A percentile compares a stretch with the other conserved stretches of the same genome.
Conservation (phyloP, 495 filamentous ascomycete genomes). For the Platismatia glauca region DNA sequence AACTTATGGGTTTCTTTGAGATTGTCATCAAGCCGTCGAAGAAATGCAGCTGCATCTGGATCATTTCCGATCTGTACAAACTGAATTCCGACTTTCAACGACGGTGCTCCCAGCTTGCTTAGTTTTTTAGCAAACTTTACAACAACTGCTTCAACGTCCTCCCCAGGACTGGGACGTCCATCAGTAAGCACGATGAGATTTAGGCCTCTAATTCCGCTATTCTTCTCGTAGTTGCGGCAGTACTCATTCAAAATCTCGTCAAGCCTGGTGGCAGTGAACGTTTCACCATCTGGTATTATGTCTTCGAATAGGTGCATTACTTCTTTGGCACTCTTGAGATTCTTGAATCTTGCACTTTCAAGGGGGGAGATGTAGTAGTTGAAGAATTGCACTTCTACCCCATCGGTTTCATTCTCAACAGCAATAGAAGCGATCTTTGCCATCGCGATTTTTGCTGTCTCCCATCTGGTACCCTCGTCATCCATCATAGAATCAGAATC, state of each 20-base stretch:
- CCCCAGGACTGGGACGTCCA: slow-evolving; percentile 62
- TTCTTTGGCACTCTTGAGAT: background rate
- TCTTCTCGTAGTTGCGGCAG: slow-evolving; percentile 31
- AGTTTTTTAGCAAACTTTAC: slow-evolving; percentile 55
- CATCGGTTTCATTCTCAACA: background rate
- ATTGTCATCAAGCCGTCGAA: slow-evolving; percentile 69
- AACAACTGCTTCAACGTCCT: slow-evolving; percentile 61
- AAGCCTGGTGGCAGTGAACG: background rate
- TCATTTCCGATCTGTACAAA: slow-evolving; percentile 91
- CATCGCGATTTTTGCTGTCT: slow-evolving; percentile 1
- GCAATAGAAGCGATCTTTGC: background rate
- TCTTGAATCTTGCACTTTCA: background rate
- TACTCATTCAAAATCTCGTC: slow-evolving; percentile 64
- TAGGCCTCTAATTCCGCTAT: slow-evolving; percentile 48
- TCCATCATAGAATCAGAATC: slow-evolving; percentile 77
- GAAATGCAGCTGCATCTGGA: slow-evolving; percentile 45
- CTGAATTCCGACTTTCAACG: slow-evolving; percentile 84
- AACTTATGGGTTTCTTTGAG: slow-evolving; percentile 28
- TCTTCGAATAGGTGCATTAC: background rate
- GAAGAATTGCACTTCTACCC: background rate
- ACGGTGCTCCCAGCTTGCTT: slow-evolving; percentile 59
- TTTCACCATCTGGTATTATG: background rate
- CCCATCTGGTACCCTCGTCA: background rate
- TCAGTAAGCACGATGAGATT: slow-evolving; percentile 93
- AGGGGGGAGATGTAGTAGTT: too few species aligned